phyloP scores from a whole-genome alignment of 257 asterid species.

The Plantago major region DNA sequence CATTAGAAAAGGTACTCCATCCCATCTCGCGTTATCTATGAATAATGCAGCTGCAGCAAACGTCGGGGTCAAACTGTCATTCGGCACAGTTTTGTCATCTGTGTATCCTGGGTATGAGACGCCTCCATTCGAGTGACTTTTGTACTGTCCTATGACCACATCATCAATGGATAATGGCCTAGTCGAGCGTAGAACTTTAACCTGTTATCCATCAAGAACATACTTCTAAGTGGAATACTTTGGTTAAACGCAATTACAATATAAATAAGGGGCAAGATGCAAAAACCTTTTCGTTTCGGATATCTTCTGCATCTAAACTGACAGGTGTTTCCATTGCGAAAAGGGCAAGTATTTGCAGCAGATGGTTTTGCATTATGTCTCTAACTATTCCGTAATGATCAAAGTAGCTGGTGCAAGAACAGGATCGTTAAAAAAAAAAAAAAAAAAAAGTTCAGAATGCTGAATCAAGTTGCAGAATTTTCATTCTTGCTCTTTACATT shows the following conservation, averaged over 20 bases:
- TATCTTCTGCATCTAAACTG: conserved; percentile 96
- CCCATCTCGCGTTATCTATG: conserved; percentile 94
- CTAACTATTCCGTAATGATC: conserved; percentile 90
- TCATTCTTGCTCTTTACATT: not conserved
- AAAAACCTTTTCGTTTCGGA: conserved; percentile 84
- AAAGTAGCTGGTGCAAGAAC: conserved; percentile 57
- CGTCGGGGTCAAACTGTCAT: conserved; percentile 86
- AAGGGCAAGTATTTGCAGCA: conserved; percentile 91
- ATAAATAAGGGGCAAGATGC: no score
- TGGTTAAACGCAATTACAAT: no score
- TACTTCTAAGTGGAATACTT: not conserved
- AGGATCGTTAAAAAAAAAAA: conserved; percentile 1
- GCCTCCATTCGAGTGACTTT: conserved; percentile 69
- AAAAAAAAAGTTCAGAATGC: conserved; percentile 4
- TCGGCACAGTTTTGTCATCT: conserved; percentile 89
- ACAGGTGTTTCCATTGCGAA: conserved; percentile 99
- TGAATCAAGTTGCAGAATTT: not conserved
- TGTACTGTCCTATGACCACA: conserved; percentile 83
- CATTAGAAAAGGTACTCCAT: conserved; percentile 96
- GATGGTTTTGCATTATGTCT: conserved; percentile 98
- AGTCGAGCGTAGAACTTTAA: conserved; percentile 94
- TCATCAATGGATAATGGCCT: conserved; percentile 60
- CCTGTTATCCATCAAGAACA: conserved; percentile 38
- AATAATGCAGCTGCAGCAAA: conserved; percentile 98
- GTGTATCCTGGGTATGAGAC: conserved; percentile 70